Base-by-base conservation (phyloP, 257 asterid genomes). In the Przewalskia tangutica region DNA sequence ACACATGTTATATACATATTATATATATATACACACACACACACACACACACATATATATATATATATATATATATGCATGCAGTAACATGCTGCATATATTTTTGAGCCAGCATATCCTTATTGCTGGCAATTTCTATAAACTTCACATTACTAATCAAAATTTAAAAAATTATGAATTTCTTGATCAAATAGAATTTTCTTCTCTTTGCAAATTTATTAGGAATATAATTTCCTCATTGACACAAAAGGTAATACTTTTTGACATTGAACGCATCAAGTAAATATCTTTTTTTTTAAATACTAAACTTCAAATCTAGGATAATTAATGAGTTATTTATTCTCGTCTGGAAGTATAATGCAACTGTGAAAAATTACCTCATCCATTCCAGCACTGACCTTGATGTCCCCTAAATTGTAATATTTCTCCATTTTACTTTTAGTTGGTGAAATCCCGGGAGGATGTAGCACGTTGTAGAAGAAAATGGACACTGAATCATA, bases 401-500 rank as follows among this genome's bases (percentile, higher is more conserved):
- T 92, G 84, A 91, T 79, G 83, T 90, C 93, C 84, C 97, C 94
- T 86, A 94, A 86, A 85, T 91, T 95, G 77, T 85, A 91, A 84
- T 91, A 91, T 84, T 91, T 95, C 82, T 94, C 98, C 67, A 83
- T 81, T 85, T 90, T 91, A 51, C 90, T 62, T 76, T 88, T 80
- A 84, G 84, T 82, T 53, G 97, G 77, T 85, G 97, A 86, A 65
- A 85, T 86, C 80, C 85, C 87, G 86, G 98, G 99, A 84, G 99
- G 98, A 81, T 84, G 97, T 82, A 95, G 98, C 82, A 94, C 94
- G 84, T 91, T 91, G 83, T 86, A 91, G 91, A 95, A 95, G 91
- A 95, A 95, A 48, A 92, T 91, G 38, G 97, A 91, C 20, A 95
- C 98, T 17, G 97, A 94, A 86, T 95, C 98, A 84, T 93, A 91